Base-by-base conservation (phyloP, 2,329 filamentous ascomycete genomes). In the Talaromyces sp. region DNA sequence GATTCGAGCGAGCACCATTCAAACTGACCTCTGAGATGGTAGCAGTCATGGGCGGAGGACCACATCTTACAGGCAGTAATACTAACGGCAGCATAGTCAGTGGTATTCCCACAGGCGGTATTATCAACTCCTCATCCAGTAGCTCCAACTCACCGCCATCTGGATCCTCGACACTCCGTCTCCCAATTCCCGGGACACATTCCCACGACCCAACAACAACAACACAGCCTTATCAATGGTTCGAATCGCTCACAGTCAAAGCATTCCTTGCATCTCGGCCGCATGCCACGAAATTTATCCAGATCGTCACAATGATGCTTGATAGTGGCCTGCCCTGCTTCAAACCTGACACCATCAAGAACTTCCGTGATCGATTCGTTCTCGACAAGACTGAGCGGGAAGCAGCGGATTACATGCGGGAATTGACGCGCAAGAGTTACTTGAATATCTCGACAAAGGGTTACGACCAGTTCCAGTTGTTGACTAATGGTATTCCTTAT, bases 11-110 rank as follows among this genome's bases (percentile, higher is more conserved):
- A 27, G 95, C 95, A 0, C 95, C 95, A 0, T 99, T 99, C 85
- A 99, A 99, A 81, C 87, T 99, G 63, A 99, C 95, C 0, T 86
- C 88, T 8, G 95, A 99, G 77, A 99, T 99, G 96, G 86, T 99
- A 66, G 92, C 93, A n/a, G 95, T 99, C 71, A 98, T 99, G 94
- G 94, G 95, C 62, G 93, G 93, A 66, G 89, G 85, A 43, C 73
- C 73, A 37, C 70, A 74, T 65, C 66, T 70, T 33, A 67, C 71
- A 14, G 68, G 71, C 35, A 70, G 69, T 35, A 72, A 71, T 1
- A 68, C 70, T 24, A 56, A 65, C 8, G 70, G 62, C 27, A 56
- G 69, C 63, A 52, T 41, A 50, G 37, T 16, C 39, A 63, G 24
- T 27, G 47, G 60, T 13, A 43, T 39, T 52, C 27, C 49, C 11